phyloP scores from a whole-genome alignment of 129 eudicot genomes.

The Helichrysum umbraculigerum region DNA sequence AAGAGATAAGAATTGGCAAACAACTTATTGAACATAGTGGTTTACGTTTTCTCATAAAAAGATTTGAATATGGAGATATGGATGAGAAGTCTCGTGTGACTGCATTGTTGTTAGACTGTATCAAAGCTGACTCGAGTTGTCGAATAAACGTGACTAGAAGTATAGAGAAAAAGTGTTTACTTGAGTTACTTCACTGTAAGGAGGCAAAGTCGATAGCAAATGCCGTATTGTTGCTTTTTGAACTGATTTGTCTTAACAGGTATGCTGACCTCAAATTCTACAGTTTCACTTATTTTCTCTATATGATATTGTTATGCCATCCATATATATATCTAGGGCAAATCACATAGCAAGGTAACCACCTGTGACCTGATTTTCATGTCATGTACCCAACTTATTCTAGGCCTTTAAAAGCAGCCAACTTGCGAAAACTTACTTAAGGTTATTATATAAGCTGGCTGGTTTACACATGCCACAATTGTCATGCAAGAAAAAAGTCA shows the following conservation, averaged over 20 bases:
- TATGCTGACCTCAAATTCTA: neutral
- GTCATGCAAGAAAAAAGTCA: neutral
- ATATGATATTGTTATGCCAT: neutral
- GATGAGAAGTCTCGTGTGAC: constrained; percentile 4
- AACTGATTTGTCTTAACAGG: constrained; percentile 11
- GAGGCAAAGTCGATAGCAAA: neutral
- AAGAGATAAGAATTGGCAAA: constrained; percentile 4
- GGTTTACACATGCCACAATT: neutral
- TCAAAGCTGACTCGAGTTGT: neutral
- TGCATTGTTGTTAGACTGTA: constrained; percentile 1
- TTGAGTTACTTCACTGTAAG: constrained; percentile 4
- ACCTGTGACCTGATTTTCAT: neutral
- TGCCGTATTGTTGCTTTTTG: constrained; percentile 2
- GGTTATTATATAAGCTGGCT: neutral
- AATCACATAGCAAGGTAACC: neutral
- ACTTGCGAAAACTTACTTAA: neutral
- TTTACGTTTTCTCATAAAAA: neutral
- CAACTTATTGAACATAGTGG: neutral
- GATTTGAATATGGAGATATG: neutral
- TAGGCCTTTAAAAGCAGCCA: neutral
- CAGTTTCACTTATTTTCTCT: neutral
- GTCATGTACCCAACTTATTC: neutral
- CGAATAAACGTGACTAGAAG: constrained; percentile 7
- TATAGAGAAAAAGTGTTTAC: neutral
- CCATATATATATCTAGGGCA: neutral